A percentile compares a stretch with the other conserved stretches of the same genome.
Evolutionary conservation across 768 basidiomycete genomes (phyloP).

Genomic region (Lentinula sp.): DNA sequence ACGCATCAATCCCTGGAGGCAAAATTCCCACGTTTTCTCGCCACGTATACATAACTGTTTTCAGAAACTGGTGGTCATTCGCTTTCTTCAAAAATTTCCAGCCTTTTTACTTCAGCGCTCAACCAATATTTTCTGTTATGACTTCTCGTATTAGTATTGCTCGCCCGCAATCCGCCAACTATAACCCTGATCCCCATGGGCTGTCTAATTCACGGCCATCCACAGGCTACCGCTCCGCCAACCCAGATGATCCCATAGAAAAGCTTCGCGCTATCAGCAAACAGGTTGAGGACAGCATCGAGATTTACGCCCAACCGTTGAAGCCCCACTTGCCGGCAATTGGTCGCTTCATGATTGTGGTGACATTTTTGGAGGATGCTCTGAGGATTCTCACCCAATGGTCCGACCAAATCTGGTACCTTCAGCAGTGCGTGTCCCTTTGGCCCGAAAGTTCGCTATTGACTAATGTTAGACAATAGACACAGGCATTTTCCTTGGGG

Average conservation of each 20-base stretch:
- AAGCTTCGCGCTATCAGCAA: conserved; percentile 66
- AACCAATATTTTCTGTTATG: conserved; percentile 31
- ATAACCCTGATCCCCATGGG: conserved; percentile 72
- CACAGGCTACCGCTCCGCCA: conserved; percentile 69
- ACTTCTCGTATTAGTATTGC: conserved; percentile 79
- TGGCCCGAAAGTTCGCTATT: too few species aligned
- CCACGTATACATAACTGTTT: neutral
- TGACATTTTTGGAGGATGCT: conserved; percentile 97
- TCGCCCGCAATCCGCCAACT: conserved; percentile 58
- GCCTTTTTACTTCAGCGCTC: neutral
- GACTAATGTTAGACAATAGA: conserved; percentile 32
- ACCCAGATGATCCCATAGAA: conserved; percentile 79
- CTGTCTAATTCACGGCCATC: conserved; percentile 69
- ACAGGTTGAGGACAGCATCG: conserved; percentile 86
- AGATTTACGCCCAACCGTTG: conserved; percentile 89
- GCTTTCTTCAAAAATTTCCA: neutral
- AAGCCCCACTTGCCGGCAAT: conserved; percentile 91
- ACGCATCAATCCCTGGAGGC: neutral
- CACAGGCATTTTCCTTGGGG: conserved; percentile 97
- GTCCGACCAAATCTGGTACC: conserved; percentile 97
- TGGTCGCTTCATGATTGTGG: conserved; percentile 94
- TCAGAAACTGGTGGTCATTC: neutral
- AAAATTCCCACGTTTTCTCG: neutral
- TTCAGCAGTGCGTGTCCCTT: conserved; percentile 70
- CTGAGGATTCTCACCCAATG: conserved; percentile 91